Evolutionary conservation across 1,284 basidiomycete species (phyloP).

Genomic region (Trichosporon sp.): DNA sequence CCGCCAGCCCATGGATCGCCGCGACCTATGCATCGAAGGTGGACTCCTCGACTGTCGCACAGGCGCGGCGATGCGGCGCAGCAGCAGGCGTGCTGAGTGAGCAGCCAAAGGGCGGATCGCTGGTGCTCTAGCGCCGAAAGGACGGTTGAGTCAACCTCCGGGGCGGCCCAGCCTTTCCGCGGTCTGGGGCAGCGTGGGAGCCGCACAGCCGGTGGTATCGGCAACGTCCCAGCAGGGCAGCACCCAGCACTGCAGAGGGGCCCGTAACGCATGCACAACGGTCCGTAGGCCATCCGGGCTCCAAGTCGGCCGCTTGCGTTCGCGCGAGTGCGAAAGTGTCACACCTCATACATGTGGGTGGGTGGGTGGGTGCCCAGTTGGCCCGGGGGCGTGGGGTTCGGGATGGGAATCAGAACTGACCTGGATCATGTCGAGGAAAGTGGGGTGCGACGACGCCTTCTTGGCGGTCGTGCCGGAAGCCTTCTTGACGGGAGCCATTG

Average conservation of each 20-base stretch:
- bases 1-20: not conserved
- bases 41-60: not conserved
- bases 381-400: constrained; percentile 8
- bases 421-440: constrained; percentile 52
- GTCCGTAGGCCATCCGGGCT: not conserved
- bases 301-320: not conserved
- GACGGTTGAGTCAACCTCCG: constrained; percentile 2
- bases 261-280: not conserved
- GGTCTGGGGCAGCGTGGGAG: constrained; percentile 1
- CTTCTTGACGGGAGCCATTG: constrained; percentile 36
- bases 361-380: not conserved
- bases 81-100: not conserved
- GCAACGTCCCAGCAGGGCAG: not conserved
- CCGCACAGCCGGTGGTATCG: not conserved
- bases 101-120: not conserved
- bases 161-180: not conserved
- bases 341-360: not conserved
- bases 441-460: constrained; percentile 46
- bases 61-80: not conserved
- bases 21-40: constrained; percentile 1
- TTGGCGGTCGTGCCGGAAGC: constrained; percentile 24
- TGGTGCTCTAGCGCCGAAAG: not conserved
- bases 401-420: constrained; percentile 31
- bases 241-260: not conserved
- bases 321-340: not conserved